These are phyloP conservation scores for Neurospora hispaniola DNA, from an alignment of 495 filamentous ascomycete genomes.

Conservation along the genomic window DNA sequence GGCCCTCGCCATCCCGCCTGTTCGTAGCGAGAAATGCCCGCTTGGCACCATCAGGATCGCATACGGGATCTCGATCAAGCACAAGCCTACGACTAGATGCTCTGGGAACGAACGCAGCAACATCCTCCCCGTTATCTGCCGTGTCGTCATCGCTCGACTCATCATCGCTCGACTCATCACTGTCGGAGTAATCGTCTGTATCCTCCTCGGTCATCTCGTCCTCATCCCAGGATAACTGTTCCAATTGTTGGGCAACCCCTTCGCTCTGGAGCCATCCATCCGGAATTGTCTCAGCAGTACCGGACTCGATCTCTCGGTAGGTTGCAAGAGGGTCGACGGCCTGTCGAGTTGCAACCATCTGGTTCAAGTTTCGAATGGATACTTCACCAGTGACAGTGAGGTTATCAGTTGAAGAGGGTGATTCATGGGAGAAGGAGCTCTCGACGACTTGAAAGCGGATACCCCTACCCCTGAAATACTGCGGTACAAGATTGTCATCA, in stretches of 20 bases:
- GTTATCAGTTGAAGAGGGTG: not conserved
- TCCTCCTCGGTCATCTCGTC: not conserved
- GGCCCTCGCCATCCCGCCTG: not conserved
- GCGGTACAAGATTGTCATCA: not conserved
- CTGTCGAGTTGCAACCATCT: not conserved
- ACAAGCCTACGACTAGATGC: not conserved
- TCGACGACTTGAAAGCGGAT: not conserved
- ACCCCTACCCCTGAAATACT: not conserved
- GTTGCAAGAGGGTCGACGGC: not conserved
- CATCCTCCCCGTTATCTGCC: rapidly evolving
- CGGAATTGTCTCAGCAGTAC: not conserved
- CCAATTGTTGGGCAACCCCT: not conserved
- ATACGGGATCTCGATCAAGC: not conserved
- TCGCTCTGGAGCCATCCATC: not conserved
- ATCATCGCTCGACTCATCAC: not conserved
- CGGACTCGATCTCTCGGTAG: not conserved
- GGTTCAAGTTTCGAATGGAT: not conserved
- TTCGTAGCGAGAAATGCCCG: not conserved
- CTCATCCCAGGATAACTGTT: not conserved
- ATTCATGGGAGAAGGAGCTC: not conserved
- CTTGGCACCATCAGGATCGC: not conserved
- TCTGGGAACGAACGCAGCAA: not conserved
- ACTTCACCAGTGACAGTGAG: not conserved
- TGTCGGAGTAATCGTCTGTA: not conserved
- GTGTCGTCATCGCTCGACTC: not conserved